A percentile compares a stretch with the other conserved stretches of the same genome.
These are phyloP conservation scores for Aspergillus ruber DNA, from an alignment of 2,329 filamentous ascomycete genomes.

Conservation along the genomic window DNA sequence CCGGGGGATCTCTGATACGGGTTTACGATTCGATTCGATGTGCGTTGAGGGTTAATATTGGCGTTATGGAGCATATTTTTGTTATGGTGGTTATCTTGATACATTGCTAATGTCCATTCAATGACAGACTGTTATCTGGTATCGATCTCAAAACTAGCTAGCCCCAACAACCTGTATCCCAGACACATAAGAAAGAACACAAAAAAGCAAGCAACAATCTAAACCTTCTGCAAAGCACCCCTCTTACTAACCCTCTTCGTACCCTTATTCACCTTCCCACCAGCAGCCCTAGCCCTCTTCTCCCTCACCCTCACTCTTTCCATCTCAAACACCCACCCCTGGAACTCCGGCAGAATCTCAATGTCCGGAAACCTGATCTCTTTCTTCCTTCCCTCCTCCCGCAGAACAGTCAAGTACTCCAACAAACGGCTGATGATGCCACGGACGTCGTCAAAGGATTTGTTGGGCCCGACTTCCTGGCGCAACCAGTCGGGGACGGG, in stretches of 20 bases:
- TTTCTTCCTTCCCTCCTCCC: conserved; percentile 4
- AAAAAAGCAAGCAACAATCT: not conserved
- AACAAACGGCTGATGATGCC: conserved; percentile 19
- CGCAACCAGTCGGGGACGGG: conserved; percentile 32
- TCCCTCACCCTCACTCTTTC: not conserved
- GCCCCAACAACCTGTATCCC: not conserved
- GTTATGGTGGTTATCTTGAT: too few relatives aligned
- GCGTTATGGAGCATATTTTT: too few relatives aligned
- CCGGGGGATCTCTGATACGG: not conserved
- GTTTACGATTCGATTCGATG: not conserved
- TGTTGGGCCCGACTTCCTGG: conserved; percentile 13
- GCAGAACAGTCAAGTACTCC: conserved; percentile 1
- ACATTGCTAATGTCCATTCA: not conserved
- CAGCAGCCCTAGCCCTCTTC: not conserved
- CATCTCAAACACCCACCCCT: conserved; percentile 9
- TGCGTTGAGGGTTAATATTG: not conserved
- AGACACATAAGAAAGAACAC: not conserved
- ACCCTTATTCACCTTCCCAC: not conserved
- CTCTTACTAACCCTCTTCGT: conserved; percentile 1
- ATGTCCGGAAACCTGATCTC: conserved; percentile 31
- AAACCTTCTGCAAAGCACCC: conserved; percentile 6
- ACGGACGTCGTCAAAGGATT: conserved; percentile 26
- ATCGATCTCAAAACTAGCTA: not conserved
- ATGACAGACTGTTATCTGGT: not conserved
- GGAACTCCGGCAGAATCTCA: conserved; percentile 33